Evolutionary conservation across 805 yeast genomes (phyloP), one percentile per base, ranked within the genome.

Genomic region (Schwanniomyces yamadae): DNA sequence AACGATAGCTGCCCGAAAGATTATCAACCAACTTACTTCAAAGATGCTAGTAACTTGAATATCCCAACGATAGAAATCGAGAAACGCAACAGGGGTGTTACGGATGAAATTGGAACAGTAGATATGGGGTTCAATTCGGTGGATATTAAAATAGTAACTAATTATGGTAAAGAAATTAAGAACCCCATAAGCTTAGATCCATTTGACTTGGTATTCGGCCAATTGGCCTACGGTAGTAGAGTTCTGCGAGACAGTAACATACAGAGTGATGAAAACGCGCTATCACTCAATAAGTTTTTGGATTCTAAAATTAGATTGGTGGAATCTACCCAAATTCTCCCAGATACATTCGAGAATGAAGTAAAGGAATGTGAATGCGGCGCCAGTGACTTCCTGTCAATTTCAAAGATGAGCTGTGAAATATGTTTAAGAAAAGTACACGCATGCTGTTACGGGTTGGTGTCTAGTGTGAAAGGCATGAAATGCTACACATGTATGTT

Each of bases 11-110:
- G 76, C 23, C 79, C 81, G 2, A 33, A 36, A 1, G 54, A 63
- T 22, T 78, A 73, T 44, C 80, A 77, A 45, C 80, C 82, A 1
- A 57, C 60, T 8, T 60, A 69, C 17, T 69, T 72, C 40, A 68
- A 59, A 44, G 77, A 75, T 40, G 73, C 76, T 2, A 49, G 65
- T 3, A 35, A 26, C 8, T 59, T 60, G 4, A 53, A 56, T 27
- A 46, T 63, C 4, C 66, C 75, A 0, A 49, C 61, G 1, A 45
- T 70, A 4, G 57, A 47, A 34, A 35, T 63, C 5, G 41, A 28
- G 4, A 16, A 22, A n/a, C 24, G 11, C 4, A 23, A 21, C 14
- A 13, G 17, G 12, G 20, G 20, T n/a, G 17, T 15, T 6, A 27
- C 5, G 9, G 20, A 36, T 8, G 34, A 38, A 9, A 23, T 45